Percentiles rank a stretch among this genome's conserved stretches.
phyloP scores from a whole-genome alignment of 306 rosid species.

The Cucurbita maxima region DNA sequence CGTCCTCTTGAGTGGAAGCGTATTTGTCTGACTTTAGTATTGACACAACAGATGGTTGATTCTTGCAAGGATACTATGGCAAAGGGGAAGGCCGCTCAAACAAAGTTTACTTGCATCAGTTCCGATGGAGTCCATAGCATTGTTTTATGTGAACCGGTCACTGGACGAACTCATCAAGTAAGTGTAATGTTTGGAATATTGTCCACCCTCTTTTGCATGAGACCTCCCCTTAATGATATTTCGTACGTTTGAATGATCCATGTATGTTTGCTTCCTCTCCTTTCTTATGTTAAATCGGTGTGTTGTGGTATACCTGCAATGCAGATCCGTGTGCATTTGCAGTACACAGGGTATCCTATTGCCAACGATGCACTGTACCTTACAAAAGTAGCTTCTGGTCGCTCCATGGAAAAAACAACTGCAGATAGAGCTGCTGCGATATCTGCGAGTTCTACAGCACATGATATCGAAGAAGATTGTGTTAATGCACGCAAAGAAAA shows the following conservation, averaged over 20 bases:
- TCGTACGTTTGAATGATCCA: neutral
- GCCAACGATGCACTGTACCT: constrained; percentile 73
- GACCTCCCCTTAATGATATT: neutral
- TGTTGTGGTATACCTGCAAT: neutral
- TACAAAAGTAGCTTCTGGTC: constrained; percentile 27
- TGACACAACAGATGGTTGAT: constrained; percentile 29
- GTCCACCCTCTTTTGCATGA: neutral
- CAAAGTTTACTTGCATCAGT: constrained; percentile 60
- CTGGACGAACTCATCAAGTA: constrained; percentile 89
- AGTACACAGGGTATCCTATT: constrained; percentile 63
- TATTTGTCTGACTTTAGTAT: neutral
- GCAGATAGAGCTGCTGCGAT: constrained; percentile 46
- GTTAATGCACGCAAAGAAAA: constrained; percentile 21
- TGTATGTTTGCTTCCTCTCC: neutral
- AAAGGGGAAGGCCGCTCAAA: constrained; percentile 59
- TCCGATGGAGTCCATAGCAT: constrained; percentile 51
- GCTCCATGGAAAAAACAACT: constrained; percentile 26
- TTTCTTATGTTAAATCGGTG: neutral
- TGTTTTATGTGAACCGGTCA: constrained; percentile 69
- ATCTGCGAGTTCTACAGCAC: constrained; percentile 19
- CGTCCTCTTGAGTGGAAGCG: neutral
- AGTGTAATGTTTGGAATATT: constrained; percentile 16
- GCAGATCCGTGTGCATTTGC: constrained; percentile 84
- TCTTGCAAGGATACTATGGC: constrained; percentile 14
- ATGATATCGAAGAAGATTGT: constrained; percentile 20